phyloP scores from a whole-genome alignment of 177 flowering plant species.

The Vitis hybrid region DNA sequence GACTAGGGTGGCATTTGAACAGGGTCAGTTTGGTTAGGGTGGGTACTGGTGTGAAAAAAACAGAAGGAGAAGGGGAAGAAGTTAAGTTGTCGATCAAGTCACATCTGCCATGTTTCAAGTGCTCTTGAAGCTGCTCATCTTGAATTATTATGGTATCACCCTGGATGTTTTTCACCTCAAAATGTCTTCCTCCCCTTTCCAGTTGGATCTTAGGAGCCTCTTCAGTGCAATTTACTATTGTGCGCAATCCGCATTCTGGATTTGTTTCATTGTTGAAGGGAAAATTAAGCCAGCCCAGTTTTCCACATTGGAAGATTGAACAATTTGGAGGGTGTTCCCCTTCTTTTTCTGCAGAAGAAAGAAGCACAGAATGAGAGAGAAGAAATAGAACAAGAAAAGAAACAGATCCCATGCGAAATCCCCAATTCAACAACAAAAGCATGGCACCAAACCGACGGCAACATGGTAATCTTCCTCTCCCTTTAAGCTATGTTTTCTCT shows the following conservation, averaged over 20 bases:
- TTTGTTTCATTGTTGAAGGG: constrained; percentile 10
- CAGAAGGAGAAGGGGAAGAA: neutral
- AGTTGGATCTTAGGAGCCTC: neutral
- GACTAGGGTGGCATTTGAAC: constrained; percentile 15
- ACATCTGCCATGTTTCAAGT: neutral
- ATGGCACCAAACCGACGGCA: neutral
- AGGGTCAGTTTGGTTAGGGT: neutral
- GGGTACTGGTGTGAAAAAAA: neutral
- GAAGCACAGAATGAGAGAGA: neutral
- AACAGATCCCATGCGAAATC: neutral
- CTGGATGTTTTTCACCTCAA: neutral
- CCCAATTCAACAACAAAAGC: neutral
- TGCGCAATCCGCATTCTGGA: constrained; percentile 13
- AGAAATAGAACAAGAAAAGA: neutral
- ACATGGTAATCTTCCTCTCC: too few species aligned
- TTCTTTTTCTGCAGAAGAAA: constrained; percentile 2
- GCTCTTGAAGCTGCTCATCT: constrained; percentile 3
- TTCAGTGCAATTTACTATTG: constrained; percentile 6
- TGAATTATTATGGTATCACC: neutral
- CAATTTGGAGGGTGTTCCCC: neutral
- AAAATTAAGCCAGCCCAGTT: neutral
- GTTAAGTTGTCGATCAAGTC: neutral
- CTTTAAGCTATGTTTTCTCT: too few species aligned
- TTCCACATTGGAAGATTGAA: constrained; percentile 7
- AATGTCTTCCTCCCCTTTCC: constrained; percentile 4